Evolutionary conservation across 2,329 filamentous ascomycete genomes (phyloP).

Genomic region (Chaetothyriales sp.): DNA sequence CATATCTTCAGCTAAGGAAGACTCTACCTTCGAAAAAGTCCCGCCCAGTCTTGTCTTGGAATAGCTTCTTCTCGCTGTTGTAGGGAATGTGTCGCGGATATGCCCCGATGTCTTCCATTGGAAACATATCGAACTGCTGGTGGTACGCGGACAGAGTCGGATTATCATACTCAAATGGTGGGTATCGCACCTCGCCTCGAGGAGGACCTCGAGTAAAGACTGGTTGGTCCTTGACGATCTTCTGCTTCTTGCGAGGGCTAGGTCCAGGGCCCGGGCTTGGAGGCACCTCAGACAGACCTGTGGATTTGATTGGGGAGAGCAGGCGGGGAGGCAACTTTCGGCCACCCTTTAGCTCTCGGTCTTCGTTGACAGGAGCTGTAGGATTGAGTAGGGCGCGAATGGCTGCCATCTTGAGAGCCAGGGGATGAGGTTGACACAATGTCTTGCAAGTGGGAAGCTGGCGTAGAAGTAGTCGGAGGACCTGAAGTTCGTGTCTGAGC

Average conservation of each 20-base stretch:
- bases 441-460: background rate
- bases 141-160: constrained; percentile 40
- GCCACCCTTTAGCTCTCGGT: constrained; percentile 6
- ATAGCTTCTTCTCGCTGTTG: constrained; percentile 83
- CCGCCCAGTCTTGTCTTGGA: constrained; percentile 69
- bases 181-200: constrained; percentile 56
- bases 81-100: constrained; percentile 73
- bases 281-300: constrained; percentile 2
- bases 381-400: constrained; percentile 16
- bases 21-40: constrained; percentile 71
- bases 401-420: constrained; percentile 9
- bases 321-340: constrained; percentile 8
- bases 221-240: constrained; percentile 50
- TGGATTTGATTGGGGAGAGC: constrained; percentile 4
- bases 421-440: background rate
- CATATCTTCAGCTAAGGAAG: background rate
- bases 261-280: constrained; percentile 2
- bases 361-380: constrained; percentile 3
- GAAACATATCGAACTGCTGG: constrained; percentile 48
- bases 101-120: constrained; percentile 44
- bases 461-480: background rate
- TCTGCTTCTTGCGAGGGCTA: constrained; percentile 29
- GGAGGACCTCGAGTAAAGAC: constrained; percentile 47
- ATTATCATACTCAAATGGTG: constrained; percentile 50
- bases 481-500: background rate